phyloP scores from a whole-genome alignment of 345 rosid genomes.

The Gossypium sturtianum region DNA sequence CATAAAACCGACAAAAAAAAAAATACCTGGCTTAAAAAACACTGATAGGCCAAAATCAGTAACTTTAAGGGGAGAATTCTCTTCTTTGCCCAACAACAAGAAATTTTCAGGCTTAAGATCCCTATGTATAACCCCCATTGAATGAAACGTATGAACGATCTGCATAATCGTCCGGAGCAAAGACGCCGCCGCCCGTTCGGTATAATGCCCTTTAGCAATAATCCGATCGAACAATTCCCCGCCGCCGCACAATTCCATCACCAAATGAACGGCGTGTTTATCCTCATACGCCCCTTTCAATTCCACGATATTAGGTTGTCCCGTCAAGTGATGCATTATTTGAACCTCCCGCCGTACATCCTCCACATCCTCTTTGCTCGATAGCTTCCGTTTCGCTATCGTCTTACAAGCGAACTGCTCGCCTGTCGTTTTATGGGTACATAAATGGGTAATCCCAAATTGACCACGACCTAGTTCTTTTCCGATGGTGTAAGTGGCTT shows the following conservation, averaged over 20 bases:
- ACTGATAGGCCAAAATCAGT: neutral
- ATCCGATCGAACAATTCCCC: neutral
- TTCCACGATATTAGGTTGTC: neutral
- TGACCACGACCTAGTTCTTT: neutral
- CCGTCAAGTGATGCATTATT: neutral
- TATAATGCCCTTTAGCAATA: neutral
- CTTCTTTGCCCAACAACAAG: neutral
- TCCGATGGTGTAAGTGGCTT: neutral
- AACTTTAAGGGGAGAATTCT: neutral
- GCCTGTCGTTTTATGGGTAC: neutral
- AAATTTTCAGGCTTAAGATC: slow-evolving; percentile 1
- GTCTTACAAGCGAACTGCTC: neutral
- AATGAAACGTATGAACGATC: neutral
- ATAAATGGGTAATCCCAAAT: neutral
- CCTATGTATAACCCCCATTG: neutral
- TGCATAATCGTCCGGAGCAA: neutral
- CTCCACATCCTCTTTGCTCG: neutral
- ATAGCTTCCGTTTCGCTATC: neutral
- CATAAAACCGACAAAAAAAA: no score
- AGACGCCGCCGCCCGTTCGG: neutral
- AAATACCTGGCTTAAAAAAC: neutral
- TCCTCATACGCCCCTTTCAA: neutral
- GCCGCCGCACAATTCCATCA: neutral
- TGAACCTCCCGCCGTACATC: neutral
- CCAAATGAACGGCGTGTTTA: neutral